These are phyloP conservation scores for Hyphopichia buzzinii DNA, from an alignment of 1,139 yeast species.

Conservation along the genomic window DNA sequence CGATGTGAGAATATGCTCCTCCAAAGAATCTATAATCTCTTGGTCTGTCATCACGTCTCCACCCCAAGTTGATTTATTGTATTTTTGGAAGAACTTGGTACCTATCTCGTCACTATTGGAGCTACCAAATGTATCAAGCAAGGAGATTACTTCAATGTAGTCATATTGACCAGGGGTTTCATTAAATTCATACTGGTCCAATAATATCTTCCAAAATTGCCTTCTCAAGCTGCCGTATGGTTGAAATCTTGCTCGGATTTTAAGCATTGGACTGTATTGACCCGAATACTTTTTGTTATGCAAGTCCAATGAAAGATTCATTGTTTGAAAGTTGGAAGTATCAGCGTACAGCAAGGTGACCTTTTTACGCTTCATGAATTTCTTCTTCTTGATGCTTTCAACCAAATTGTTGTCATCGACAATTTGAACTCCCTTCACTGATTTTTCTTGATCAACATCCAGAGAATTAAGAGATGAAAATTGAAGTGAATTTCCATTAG, in stretches of 20 bases:
- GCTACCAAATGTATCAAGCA: slow-evolving; percentile 65
- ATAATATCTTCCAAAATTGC: slow-evolving; percentile 67
- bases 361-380: slow-evolving; percentile 26
- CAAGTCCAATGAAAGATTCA: slow-evolving; percentile 38
- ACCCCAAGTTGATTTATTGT: slow-evolving; percentile 47
- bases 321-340: slow-evolving; percentile 41
- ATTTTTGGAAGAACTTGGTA: slow-evolving; percentile 40
- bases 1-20: slow-evolving; percentile 24
- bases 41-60: slow-evolving; percentile 55
- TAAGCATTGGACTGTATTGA: slow-evolving; percentile 52
- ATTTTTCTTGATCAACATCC: slow-evolving; percentile 3
- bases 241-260: slow-evolving; percentile 62
- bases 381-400: slow-evolving; percentile 26
- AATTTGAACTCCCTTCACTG: slow-evolving; percentile 15
- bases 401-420: slow-evolving; percentile 33
- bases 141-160: slow-evolving; percentile 52
- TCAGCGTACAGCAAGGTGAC: slow-evolving; percentile 31
- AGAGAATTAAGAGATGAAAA: background rate
- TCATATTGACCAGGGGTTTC: slow-evolving; percentile 43
- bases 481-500: background rate
- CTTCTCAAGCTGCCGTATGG: slow-evolving; percentile 65
- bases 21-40: slow-evolving; percentile 60
- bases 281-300: slow-evolving; percentile 32
- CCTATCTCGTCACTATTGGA: slow-evolving; percentile 49
- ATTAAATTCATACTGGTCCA: slow-evolving; percentile 45